Percentiles rank a stretch among this genome's conserved stretches.
These are phyloP conservation scores for Ophiostoma ips DNA, from an alignment of 2,329 filamentous ascomycete species.

Conservation along the genomic window DNA sequence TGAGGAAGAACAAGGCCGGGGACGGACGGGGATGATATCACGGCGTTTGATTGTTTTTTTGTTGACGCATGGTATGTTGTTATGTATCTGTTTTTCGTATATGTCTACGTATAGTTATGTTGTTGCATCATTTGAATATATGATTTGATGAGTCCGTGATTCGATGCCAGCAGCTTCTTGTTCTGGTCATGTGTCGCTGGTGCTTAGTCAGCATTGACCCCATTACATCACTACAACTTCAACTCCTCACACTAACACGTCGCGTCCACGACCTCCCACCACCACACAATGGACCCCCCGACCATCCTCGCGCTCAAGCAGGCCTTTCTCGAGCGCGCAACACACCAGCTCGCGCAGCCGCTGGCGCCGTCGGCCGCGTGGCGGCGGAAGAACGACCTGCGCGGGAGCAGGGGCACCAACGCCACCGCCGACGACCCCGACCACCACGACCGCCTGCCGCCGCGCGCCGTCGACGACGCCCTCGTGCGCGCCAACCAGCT, in stretches of 20 bases:
- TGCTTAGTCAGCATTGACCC: too few species aligned
- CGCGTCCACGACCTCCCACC: background rate
- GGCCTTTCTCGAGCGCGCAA: slow-evolving; percentile 48
- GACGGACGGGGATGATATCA: background rate
- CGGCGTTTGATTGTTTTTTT: slow-evolving; percentile 1
- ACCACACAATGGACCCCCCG: slow-evolving; percentile 23
- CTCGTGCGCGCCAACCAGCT: slow-evolving; percentile 45
- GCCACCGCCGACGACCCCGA: background rate
- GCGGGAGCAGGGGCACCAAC: slow-evolving; percentile 10
- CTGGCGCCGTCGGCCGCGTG: slow-evolving; percentile 42
- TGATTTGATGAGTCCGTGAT: too few species aligned
- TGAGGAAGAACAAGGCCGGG: background rate
- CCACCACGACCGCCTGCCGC: slow-evolving; percentile 26
- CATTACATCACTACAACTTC: too few species aligned
- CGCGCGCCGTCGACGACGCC: slow-evolving; percentile 41
- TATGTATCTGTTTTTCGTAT: background rate
- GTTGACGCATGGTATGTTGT: background rate
- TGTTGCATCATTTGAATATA: too few species aligned
- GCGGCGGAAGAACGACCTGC: slow-evolving; percentile 30
- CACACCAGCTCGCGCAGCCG: slow-evolving; percentile 46
- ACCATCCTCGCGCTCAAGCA: slow-evolving; percentile 51
- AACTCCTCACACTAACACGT: too few species aligned
- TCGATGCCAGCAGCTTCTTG: too few species aligned
- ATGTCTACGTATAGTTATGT: too few species aligned
- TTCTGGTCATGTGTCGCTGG: too few species aligned